Evolutionary conservation across 345 rosid species (phyloP), one percentile per base, ranked within the genome.

Genomic region (Murraya koenigii): DNA sequence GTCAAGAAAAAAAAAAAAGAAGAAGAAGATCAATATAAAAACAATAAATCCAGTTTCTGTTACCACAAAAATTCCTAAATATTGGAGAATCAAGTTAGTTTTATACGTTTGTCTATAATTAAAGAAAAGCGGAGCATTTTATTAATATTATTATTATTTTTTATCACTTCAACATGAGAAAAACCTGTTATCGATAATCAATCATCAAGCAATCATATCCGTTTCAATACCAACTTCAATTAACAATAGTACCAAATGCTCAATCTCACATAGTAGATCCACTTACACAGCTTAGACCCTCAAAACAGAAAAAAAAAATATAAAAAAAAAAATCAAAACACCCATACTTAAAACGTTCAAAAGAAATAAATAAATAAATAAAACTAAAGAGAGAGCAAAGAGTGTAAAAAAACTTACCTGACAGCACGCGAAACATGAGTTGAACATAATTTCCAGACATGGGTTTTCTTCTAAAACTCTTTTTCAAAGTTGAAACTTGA

Each of bases 341-440:
- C 70, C 7, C n/a, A n/a, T 41, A 70, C 74, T 49, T 14, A 54
- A 17, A 22, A 19, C 25, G 17, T 65, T 19, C 22, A 68, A 61
- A 54, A 36, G 33, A 32, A 6, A 52, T 52, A 52, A 26, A n/a
- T 65, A 49, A 26, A 49, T 20, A 72, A 30, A n/a, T 38, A 39
- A 52, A n/a, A 62, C 17, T 58, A 32, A 69, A 69, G 13, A 1
- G 8, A 39, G 33, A 33, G 38, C 62, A 66, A 71, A 82, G 49
- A 25, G n/a, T n/a, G n/a, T n/a, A n/a, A 33, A 74, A 66, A 66
- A 81, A 58, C 79, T 80, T 66, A 91, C 97, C 94, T 62, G 92
- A 80, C 62, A 84, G 69, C 41, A 71, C 81, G 71, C 87, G 86
- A 84, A 73, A 68, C 82, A 81, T 73, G 76, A 77, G 59, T 35